Conservation (phyloP, 257 asterid species). For the Phtheirospermum japonicum region DNA sequence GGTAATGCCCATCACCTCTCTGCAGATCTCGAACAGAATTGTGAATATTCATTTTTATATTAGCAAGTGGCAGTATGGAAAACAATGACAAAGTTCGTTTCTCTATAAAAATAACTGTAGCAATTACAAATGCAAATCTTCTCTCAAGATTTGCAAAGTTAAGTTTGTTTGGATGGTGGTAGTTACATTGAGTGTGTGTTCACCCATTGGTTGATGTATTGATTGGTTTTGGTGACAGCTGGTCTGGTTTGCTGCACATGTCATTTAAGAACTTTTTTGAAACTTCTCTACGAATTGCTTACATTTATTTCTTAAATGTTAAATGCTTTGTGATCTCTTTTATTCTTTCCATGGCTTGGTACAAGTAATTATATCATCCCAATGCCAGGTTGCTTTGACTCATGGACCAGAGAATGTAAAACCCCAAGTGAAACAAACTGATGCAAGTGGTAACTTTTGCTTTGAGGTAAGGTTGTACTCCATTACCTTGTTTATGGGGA, state of each 20-base stretch:
- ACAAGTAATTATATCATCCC: constrained; percentile 24
- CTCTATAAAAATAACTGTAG: constrained; percentile 7
- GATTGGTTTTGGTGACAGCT: constrained; percentile 22
- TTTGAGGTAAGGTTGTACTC: constrained; percentile 63
- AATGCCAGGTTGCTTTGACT: constrained; percentile 83
- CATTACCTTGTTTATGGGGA: constrained; percentile 22
- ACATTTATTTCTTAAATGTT: constrained; percentile 18
- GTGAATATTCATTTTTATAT: constrained; percentile 13
- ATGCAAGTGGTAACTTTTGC: constrained; percentile 76
- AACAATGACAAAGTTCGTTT: constrained; percentile 2
- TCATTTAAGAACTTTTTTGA: constrained; percentile 10
- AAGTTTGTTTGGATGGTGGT: constrained; percentile 6
- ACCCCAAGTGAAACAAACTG: constrained; percentile 80
- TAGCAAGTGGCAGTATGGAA: constrained; percentile 21
- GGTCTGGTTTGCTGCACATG: constrained; percentile 18
- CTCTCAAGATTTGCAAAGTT: constrained; percentile 6
- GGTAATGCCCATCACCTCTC: constrained; percentile 41
- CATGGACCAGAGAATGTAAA: constrained; percentile 92
- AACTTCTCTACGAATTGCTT: constrained; percentile 8
- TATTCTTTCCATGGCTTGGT: constrained; percentile 7
- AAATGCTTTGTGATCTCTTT: constrained; percentile 15
- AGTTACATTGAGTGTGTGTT: constrained; percentile 11
- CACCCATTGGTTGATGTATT: constrained; percentile 25
- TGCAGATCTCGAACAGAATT: constrained; percentile 21
- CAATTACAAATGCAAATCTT: constrained; percentile 15